Evolutionary conservation across 192 early-diverging fungal genomes (phyloP), one percentile per base, ranked within the genome.

Genomic region (Entomortierella beljakovae): DNA sequence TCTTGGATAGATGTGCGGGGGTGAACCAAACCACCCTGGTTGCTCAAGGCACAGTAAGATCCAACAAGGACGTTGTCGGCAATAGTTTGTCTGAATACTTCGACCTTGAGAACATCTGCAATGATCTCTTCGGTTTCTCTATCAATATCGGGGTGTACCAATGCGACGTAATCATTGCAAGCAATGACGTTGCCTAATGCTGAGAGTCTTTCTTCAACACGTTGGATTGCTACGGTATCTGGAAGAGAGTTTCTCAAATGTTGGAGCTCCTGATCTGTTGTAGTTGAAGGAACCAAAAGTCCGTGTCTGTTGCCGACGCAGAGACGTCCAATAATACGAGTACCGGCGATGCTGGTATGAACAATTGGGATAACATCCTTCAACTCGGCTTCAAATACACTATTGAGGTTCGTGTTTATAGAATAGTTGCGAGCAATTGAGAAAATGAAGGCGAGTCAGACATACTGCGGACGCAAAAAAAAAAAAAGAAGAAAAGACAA

Each of bases 91-190:
- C 97, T 86, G 85, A 99, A 99, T 11, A 99, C 98, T 80, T 99
- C 98, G 35, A 99, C 98, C 57, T 93, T 90, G 29, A 99, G 88
- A n/a, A 94, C 94, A 83, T 99, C 98, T 43, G 95, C 94, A 85
- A 99, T 98, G 65, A 99, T 98, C 79, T 99, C 98, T 81, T 99
- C 97, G 16, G 98, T 99, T 77, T 99, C 98, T 54, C 94, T 86
- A 83, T 99, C 98, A 59, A 99, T 90, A 81, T 99, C 98, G 22
- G 98, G 98, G 75, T 99, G 98, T 23, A 99, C 95, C 31, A 99
- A 88, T 3, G 98, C 98, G 35, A 98, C 97, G 77, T 99, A 98
- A 80, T 99, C 98, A 81, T 99, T 99, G 87, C 98, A 99, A 23
- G 95, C 96, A 88, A 99, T 97, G 22, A 99, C 98, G 84, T 99